Conservation (phyloP, 1,284 basidiomycete species). For the Papiliotrema fonsecae region DNA sequence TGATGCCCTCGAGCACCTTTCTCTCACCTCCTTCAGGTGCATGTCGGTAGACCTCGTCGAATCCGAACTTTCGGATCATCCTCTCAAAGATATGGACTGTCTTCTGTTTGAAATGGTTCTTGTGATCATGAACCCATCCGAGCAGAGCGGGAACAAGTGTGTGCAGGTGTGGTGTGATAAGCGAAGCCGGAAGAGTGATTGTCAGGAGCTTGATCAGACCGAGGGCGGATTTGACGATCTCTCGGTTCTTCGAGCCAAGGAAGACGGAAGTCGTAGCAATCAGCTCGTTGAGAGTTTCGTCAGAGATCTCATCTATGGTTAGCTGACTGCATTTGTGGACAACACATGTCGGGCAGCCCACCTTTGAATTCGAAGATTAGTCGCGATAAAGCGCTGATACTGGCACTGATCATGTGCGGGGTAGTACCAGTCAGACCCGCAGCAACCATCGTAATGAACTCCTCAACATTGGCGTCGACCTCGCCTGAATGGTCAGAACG, state of each 20-base stretch:
- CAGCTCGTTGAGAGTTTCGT: conserved; percentile 77
- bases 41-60: conserved; percentile 63
- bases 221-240: conserved; percentile 94
- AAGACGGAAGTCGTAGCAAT: conserved; percentile 85
- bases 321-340: not conserved
- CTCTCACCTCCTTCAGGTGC: conserved; percentile 66
- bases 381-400: conserved; percentile 87
- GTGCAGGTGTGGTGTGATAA: conserved; percentile 70
- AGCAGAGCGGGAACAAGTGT: conserved; percentile 79
- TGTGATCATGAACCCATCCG: conserved; percentile 92
- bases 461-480: conserved; percentile 77
- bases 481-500: conserved; percentile 13
- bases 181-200: conserved; percentile 68
- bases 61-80: conserved; percentile 86
- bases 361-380: conserved; percentile 96
- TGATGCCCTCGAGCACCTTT: conserved; percentile 80
- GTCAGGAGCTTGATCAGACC: conserved; percentile 93
- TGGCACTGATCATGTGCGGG: conserved; percentile 98
- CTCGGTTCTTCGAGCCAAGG: conserved; percentile 85
- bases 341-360: conserved; percentile 36
- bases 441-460: conserved; percentile 95
- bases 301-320: conserved; percentile 61
- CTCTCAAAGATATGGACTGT: conserved; percentile 96
- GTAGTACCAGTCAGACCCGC: conserved; percentile 89
- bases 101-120: conserved; percentile 97